Base-by-base conservation (phyloP, 1,284 basidiomycete species). In the Polyporus tsugae region DNA sequence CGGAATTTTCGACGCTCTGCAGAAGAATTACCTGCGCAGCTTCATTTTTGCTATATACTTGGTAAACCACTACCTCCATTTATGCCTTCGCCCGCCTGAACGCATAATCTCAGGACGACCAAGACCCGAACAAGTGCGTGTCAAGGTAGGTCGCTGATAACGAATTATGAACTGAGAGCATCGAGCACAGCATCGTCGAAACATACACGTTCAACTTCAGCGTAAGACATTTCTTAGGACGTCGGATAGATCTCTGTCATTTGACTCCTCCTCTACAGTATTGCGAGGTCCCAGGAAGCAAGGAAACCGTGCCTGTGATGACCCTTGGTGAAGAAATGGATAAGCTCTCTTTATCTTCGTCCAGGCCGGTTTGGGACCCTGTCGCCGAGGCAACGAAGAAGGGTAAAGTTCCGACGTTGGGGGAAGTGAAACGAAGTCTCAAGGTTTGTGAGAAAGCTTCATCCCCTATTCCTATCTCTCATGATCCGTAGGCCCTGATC, bases 11-110 rank as follows among this genome's bases (percentile, higher is more conserved):
- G 91, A 94, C 72, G 93, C 93, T 0, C 79, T 95, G 42, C 86
- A 92, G 75, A 92, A 89, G 75, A 87, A 89, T 73, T 95, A 93
- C 78, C 84, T 95, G 61, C 87, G 88, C 44, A 91, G 89, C 72
- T 92, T 94, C 78, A 90, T 94, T 64, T 92, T 95, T 73, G 94
- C 90, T 3, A 88, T 95, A 67, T 95, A 94, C 77, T 81, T 95
- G 70, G 92, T 93, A 68, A 87, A 25, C 13, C 25, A 35, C 38
- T 42, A 10, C 38, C 42, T 46, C 33, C 15, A 41, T 17, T 29
- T 2, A 39, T 15, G 49, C 33, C 36, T 19, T 25, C n/a, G 19
- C 17, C 10, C 41, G 39, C 38, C 29, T 59, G 15, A 62, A 36
- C 10, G 10, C 59, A 62, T 59, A 65, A 49, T 62, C 25, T 66